These are phyloP conservation scores for Bjerkandera adusta DNA, from an alignment of 1,284 basidiomycete genomes.

Conservation along the genomic window DNA sequence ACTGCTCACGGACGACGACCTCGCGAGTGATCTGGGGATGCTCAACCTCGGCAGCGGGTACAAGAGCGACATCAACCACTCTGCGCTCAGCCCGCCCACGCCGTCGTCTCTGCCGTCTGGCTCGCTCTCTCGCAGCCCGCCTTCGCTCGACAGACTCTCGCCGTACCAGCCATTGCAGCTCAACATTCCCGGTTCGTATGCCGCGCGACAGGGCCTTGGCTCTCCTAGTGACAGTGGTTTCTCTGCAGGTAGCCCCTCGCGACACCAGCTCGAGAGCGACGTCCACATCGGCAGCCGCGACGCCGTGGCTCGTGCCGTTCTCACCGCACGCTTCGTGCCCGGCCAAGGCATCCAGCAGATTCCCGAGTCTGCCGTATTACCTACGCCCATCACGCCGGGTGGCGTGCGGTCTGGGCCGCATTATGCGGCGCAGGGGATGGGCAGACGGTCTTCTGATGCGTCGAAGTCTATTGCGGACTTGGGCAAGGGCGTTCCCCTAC, in stretches of 20 bases:
- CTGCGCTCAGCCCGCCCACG: conserved; percentile 46
- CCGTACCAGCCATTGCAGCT: conserved; percentile 59
- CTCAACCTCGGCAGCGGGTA: conserved; percentile 62
- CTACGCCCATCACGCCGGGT: conserved; percentile 33
- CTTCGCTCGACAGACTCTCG: conserved; percentile 48
- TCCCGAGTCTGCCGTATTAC: conserved; percentile 35
- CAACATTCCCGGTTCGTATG: conserved; percentile 46
- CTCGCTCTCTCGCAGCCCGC: conserved; percentile 59
- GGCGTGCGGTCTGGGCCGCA: conserved; percentile 22
- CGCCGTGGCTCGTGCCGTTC: conserved; percentile 23
- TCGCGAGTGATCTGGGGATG: conserved; percentile 66
- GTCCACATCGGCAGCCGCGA: conserved; percentile 1
- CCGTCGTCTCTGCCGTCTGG: conserved; percentile 70
- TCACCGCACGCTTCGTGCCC: conserved; percentile 59
- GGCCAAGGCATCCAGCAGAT: conserved; percentile 65
- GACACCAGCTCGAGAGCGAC: conserved; percentile 25
- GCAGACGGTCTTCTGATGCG: conserved; percentile 53
- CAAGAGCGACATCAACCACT: conserved; percentile 34
- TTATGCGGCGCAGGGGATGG: conserved; percentile 33
- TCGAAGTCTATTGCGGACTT: conserved; percentile 58
- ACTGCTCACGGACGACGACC: conserved; percentile 77
- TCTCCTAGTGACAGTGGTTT: conserved; percentile 53
- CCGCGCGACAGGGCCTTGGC: conserved; percentile 46
- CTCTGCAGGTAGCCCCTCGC: conserved; percentile 31
- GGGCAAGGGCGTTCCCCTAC: conserved; percentile 87